Base-by-base conservation (phyloP, 2,329 filamentous ascomycete genomes). In the Myriangium duriaei region DNA sequence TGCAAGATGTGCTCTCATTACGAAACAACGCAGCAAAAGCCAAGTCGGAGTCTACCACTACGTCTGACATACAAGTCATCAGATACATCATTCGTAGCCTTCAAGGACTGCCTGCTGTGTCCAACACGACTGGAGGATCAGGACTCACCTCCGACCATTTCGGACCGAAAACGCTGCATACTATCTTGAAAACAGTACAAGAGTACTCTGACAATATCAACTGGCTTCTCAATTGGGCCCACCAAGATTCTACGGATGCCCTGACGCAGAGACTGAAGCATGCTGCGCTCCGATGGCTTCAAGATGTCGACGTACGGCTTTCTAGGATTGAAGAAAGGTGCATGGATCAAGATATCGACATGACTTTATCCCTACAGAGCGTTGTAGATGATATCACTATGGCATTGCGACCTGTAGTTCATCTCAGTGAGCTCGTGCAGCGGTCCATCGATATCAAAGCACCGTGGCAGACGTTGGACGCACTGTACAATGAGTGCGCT, bases 381-480 rank as follows among this genome's bases (percentile, higher is more conserved):
- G 56, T 86, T 3, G 64, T 75, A 44, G 59, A 68, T 16, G 71
- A 81, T 33, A 59, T 86, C 7, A 59, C 63, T 21, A 56, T 63
- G 3, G 59, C 63, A 31, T 62, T 79, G 3, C 59, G 64, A 24
- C 69, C 76, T 3, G 61, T 88, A 4, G 55, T 69, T 18, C 64
- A 68, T 1, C 62, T 93, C 10, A 71, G 78, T 1, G 62, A 64
- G 4, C 65, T 87, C 3, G 59, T 67, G n/a, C 62, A 68, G 31
- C 59, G 82, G 5, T 64, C 71, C 24, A 57, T 64, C 18, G 49
- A 53, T 11, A 47, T 50, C n/a, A 52, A 53, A 0, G 51, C 54
- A 19, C 42, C 78, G 0, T 86, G 88, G 51, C 69, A 71, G n/a
- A 80, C 84, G 47, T 67, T 95, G 4, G 85, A 95, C 55, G 63